Percentiles rank a stretch among this genome's conserved stretches.
phyloP scores from a whole-genome alignment of 306 rosid genomes.

The Lithocarpus polystachyus region DNA sequence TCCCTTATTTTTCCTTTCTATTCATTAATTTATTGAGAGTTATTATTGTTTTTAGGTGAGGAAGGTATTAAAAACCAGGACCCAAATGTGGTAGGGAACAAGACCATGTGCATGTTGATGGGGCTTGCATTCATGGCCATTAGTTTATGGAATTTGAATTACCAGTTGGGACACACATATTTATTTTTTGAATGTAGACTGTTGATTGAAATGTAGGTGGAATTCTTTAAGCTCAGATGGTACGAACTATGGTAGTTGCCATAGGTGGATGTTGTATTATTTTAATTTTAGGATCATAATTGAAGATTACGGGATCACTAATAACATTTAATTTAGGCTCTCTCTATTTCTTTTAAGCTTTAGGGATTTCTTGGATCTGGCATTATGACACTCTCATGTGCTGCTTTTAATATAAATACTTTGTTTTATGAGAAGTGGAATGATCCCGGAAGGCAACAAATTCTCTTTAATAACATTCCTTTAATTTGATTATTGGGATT shows the following conservation, averaged over 20 bases:
- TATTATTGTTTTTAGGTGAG: conserved; percentile 36
- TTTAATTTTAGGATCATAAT: background rate
- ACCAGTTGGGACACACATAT: conserved; percentile 32
- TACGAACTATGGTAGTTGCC: conserved; percentile 4
- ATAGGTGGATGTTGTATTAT: conserved; percentile 12
- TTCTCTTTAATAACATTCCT: conserved; percentile 2
- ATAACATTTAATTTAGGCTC: conserved; percentile 24
- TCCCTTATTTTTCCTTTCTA: conserved; percentile 23
- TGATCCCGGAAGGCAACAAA: conserved; percentile 20
- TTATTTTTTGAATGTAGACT: conserved; percentile 33
- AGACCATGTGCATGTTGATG: conserved; percentile 78
- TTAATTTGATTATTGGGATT: background rate
- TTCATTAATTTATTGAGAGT: conserved; percentile 7
- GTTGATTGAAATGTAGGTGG: conserved; percentile 40
- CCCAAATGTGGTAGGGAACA: conserved; percentile 61
- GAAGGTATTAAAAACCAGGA: conserved; percentile 30
- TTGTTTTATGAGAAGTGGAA: conserved; percentile 34
- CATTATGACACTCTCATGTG: conserved; percentile 57
- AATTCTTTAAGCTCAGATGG: conserved; percentile 19
- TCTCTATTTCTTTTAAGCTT: conserved; percentile 5
- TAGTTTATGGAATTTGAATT: conserved; percentile 41
- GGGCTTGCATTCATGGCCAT: conserved; percentile 48
- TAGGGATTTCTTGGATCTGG: conserved; percentile 60
- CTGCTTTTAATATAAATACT: conserved; percentile 34
- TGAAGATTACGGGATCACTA: conserved; percentile 23